Conservation (phyloP, 2,329 filamentous ascomycete species). For the Grosmannia clavigera region DNA sequence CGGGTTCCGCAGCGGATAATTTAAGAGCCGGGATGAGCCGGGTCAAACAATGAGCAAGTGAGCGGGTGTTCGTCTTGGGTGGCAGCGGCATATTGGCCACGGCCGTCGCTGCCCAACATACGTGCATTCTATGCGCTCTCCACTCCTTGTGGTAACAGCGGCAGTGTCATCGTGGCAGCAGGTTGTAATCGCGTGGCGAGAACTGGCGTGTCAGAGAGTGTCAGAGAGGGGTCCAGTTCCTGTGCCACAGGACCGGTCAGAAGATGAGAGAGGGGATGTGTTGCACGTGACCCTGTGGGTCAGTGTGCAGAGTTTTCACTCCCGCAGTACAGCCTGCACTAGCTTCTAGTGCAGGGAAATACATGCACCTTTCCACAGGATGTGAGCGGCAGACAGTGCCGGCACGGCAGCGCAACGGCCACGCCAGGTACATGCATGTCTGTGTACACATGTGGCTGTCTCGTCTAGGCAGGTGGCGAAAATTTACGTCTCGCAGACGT, state of each 20-base stretch:
- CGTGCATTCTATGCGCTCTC: neutral
- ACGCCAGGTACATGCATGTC: neutral
- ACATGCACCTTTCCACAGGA: no score
- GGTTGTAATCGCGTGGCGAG: neutral
- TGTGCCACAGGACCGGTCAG: neutral
- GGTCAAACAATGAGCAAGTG: neutral
- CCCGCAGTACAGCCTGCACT: no score
- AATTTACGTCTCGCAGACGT: no score
- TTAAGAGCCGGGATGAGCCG: neutral
- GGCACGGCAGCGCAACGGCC: neutral
- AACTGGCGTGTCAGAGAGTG: neutral
- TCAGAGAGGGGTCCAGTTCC: neutral
- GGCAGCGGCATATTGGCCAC: neutral
- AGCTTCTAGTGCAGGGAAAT: no score
- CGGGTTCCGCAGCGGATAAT: neutral
- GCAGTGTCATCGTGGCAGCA: neutral
- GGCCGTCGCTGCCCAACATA: neutral
- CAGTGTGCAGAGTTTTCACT: no score
- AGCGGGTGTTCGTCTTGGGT: neutral
- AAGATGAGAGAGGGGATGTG: neutral
- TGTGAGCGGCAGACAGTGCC: neutral
- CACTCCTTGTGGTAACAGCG: neutral
- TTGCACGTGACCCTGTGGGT: no score
- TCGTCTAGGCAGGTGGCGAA: no score
- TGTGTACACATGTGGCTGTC: neutral